A percentile compares a stretch with the other conserved stretches of the same genome.
Evolutionary conservation across 345 rosid species (phyloP).

Genomic region (Triadica sebifera): DNA sequence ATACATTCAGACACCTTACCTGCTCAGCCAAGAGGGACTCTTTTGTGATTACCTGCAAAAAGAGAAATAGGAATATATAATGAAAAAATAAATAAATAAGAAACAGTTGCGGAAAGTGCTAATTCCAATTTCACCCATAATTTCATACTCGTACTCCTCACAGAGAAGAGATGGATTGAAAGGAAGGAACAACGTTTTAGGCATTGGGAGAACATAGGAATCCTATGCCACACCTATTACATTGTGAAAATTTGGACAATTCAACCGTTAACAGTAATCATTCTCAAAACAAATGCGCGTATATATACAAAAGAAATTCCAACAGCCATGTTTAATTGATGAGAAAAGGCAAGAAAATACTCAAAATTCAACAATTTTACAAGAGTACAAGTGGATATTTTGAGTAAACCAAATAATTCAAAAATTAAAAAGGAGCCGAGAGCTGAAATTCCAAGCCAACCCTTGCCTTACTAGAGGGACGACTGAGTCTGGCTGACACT

Average conservation of each 20-base stretch:
- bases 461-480: not conserved
- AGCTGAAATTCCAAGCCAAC: not conserved
- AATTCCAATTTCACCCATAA: not conserved
- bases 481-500: not conserved
- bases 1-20: conserved; percentile 21
- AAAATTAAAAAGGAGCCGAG: too few species aligned
- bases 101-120: not conserved
- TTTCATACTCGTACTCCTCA: not conserved
- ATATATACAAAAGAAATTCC: too few species aligned
- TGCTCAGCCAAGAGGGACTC: conserved; percentile 43
- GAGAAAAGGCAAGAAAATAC: too few species aligned
- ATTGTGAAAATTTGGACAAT: not conserved
- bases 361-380: too few species aligned
- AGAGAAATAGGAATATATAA: not conserved
- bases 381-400: too few species aligned
- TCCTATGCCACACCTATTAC: not conserved
- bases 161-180: too few species aligned
- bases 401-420: too few species aligned
- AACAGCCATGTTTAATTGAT: too few species aligned
- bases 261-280: not conserved
- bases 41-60: conserved; percentile 35
- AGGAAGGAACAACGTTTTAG: not conserved
- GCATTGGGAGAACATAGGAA: too few species aligned
- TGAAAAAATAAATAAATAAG: too few species aligned
- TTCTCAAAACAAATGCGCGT: not conserved